These are phyloP conservation scores for Primulina tabacum DNA, from an alignment of 257 asterid species.

Conservation along the genomic window DNA sequence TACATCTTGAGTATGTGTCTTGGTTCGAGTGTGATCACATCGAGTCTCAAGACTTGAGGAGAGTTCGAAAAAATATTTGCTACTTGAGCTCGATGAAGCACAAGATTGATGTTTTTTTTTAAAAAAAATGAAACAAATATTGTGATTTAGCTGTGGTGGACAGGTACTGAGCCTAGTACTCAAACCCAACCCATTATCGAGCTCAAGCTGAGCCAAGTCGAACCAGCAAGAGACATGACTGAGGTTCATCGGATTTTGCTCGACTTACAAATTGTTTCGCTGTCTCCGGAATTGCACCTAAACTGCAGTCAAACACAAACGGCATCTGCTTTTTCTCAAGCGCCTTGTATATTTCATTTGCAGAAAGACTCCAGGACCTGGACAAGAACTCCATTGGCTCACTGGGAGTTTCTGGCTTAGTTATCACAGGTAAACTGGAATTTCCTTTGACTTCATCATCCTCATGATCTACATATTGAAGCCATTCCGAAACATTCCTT, in stretches of 20 bases:
- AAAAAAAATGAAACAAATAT: too few relatives aligned
- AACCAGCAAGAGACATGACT: too few relatives aligned
- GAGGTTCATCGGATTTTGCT: neutral
- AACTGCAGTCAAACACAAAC: constrained; percentile 18
- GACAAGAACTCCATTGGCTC: constrained; percentile 61
- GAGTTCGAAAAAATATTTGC: neutral
- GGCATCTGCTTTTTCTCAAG: constrained; percentile 37
- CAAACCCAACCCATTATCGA: neutral
- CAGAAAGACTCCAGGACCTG: constrained; percentile 58
- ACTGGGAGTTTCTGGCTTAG: constrained; percentile 49
- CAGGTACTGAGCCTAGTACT: neutral
- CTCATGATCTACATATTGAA: constrained; percentile 24
- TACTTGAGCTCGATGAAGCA: neutral
- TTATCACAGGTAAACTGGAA: constrained; percentile 30
- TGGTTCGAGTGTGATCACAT: neutral
- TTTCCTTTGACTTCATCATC: constrained; percentile 13
- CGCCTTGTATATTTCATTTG: constrained; percentile 47
- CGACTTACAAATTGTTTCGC: constrained; percentile 35
- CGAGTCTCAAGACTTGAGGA: neutral
- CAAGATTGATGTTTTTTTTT: neutral
- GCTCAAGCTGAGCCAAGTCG: neutral
- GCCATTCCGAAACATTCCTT: constrained; percentile 34
- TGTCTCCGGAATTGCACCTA: constrained; percentile 31
- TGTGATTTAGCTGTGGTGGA: neutral
- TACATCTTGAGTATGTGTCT: neutral